Percentiles rank a stretch among this genome's conserved stretches.
Evolutionary conservation across 257 asterid species (phyloP).

Genomic region (Nemophila menziesii): DNA sequence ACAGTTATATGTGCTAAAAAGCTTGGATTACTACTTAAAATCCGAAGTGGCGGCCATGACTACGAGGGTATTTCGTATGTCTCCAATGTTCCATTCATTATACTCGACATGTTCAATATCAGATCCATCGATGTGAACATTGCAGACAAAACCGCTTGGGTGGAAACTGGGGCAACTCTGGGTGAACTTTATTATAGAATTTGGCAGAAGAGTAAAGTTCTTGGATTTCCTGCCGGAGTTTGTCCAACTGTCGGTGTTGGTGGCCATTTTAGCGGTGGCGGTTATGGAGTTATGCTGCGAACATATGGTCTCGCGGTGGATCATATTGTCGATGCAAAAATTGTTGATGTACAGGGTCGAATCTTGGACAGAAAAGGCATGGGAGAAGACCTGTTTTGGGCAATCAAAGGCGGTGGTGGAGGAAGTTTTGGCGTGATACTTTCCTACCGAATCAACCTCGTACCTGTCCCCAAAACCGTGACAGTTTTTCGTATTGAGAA

Average conservation of each 20-base stretch:
- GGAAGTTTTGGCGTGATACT: constrained; percentile 8
- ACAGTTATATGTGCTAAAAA: constrained; percentile 19
- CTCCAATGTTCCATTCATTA: too few species aligned
- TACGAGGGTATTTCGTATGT: too few species aligned
- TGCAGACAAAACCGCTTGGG: not conserved
- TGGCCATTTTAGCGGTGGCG: constrained; percentile 2
- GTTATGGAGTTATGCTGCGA: not conserved
- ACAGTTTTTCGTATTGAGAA: constrained; percentile 1
- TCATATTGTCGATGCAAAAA: constrained; percentile 1
- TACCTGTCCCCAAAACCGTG: not conserved
- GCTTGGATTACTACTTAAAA: constrained; percentile 20
- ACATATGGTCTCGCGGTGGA: not conserved
- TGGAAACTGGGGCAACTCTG: too few species aligned
- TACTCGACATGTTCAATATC: constrained; percentile 33
- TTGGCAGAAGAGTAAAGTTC: too few species aligned
- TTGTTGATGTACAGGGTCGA: constrained; percentile 6
- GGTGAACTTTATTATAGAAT: too few species aligned
- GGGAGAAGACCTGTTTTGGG: too few species aligned
- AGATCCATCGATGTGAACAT: constrained; percentile 13
- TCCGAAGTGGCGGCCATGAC: constrained; percentile 44
- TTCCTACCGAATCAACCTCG: constrained; percentile 3
- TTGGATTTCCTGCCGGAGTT: constrained; percentile 6
- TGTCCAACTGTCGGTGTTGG: constrained; percentile 3
- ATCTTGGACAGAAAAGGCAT: not conserved
- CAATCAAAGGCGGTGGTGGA: constrained; percentile 6